Base-by-base conservation (phyloP, 2,329 filamentous ascomycete species). In the Eutypella sp. region DNA sequence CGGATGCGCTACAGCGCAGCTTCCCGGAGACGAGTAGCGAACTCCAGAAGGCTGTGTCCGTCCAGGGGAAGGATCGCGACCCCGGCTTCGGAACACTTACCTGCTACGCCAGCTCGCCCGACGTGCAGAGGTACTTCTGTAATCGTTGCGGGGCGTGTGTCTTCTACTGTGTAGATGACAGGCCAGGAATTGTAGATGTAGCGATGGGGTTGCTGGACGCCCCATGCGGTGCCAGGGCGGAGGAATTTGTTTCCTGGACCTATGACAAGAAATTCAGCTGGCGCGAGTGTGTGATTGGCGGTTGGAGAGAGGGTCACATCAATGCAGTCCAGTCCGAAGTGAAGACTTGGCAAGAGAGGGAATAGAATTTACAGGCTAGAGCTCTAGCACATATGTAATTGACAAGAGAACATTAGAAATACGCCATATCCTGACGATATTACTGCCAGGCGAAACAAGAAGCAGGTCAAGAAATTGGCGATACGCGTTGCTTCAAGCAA, bases 41-140 rank as follows among this genome's bases (percentile, higher is more conserved):
- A 11, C 63, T 78, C 13, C 67, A 64, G 31, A 54, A 52, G 0
- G 64, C 68, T 1, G 58, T 73, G 0, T 52, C 63, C 3, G 42
- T 43, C 0, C 7, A 40, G 7, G 25, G 8, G 4, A 31, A 47
- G 3, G 19, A 47, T 1, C 59, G 63, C 5, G 69, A 73, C 42
- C 47, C 64, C 0, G 59, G 63, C 5, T 47, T 71, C 10, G 73
- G 72, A 0, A 76, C 70, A 0, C 59, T 78, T 4, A 53, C 61
- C 1, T 65, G 67, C 23, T 74, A 72, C 50, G 51, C 55, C 8
- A 75, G 72, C 40, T 74, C 71, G 0, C 57, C 66, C 0, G 66
- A 64, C 13, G 69, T 74, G 1, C 65, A 73, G 45, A 59, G 74
- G 2, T 77, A 74, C 47, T 76, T 72, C 48, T 79, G 74, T 56